Conservation (phyloP, 176 grass and related monocot genomes). For the Triticum dicoccoides region DNA sequence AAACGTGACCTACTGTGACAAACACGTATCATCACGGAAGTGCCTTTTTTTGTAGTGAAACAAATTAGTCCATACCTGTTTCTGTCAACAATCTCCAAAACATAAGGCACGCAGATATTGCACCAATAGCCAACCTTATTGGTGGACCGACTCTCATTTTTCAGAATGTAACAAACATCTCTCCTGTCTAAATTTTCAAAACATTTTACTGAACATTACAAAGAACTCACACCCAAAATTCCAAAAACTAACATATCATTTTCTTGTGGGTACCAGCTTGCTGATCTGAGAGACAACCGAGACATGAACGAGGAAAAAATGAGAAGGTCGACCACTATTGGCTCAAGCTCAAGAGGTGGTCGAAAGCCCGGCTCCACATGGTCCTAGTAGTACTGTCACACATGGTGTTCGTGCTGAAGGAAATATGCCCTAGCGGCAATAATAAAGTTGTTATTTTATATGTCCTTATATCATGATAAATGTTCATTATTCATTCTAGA, state of each 20-base stretch:
- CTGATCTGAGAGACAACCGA: conserved; percentile 49
- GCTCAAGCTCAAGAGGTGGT: conserved; percentile 52
- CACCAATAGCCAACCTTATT: conserved; percentile 57
- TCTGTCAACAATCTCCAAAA: no score
- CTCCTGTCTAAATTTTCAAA: neutral
- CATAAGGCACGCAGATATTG: no score
- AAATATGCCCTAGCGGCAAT: no score
- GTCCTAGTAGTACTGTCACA: conserved; percentile 60
- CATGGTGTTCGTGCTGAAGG: conserved; percentile 25
- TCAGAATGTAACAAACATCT: conserved; percentile 56
- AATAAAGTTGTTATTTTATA: no score
- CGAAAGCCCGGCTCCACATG: conserved; percentile 50
- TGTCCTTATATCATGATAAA: no score
- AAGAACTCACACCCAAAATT: neutral
- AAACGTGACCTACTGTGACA: no score
- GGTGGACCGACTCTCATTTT: conserved; percentile 67
- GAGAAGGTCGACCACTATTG: conserved; percentile 54
- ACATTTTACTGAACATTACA: neutral
- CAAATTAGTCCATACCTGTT: no score
- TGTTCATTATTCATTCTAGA: no score
- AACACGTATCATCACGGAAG: no score
- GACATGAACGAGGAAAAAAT: conserved; percentile 36
- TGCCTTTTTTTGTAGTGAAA: no score
- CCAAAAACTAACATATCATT: neutral
- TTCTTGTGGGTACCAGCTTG: conserved; percentile 38